phyloP scores from a whole-genome alignment of 192 early-diverging fungal species.

The Oehlia diaphana region DNA sequence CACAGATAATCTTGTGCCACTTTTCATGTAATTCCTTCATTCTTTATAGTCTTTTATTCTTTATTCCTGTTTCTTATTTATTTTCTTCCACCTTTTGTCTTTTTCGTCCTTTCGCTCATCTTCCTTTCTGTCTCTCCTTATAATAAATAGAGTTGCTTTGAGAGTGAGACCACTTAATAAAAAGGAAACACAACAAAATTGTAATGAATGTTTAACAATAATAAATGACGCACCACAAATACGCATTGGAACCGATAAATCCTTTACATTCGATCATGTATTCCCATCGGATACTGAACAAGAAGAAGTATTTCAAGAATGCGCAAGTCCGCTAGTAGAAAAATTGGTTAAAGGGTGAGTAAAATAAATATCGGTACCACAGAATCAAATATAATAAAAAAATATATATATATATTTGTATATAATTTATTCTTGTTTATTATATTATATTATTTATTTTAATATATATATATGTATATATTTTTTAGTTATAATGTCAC shows the following conservation, averaged over 20 bases:
- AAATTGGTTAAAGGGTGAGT: constrained; percentile 74
- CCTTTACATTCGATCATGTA: constrained; percentile 72
- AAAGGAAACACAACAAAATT: constrained; percentile 69
- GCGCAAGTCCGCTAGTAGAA: constrained; percentile 59
- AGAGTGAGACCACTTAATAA: constrained; percentile 75
- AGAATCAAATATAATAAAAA: too few species aligned
- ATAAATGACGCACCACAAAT: constrained; percentile 64
- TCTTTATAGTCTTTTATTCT: too few species aligned
- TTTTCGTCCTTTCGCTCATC: neutral
- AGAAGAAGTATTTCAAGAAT: constrained; percentile 55
- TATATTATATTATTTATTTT: neutral
- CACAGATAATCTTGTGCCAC: too few species aligned
- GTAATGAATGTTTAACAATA: constrained; percentile 56
- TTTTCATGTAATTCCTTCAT: too few species aligned
- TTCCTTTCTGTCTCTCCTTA: neutral
- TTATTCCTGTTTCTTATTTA: too few species aligned
- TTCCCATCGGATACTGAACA: constrained; percentile 57
- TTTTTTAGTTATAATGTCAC: constrained; percentile 84
- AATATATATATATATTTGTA: neutral
- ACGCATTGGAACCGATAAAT: constrained; percentile 59
- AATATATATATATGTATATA: too few species aligned
- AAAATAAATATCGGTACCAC: too few species aligned
- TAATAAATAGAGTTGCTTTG: constrained; percentile 57
- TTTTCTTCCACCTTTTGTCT: too few species aligned
- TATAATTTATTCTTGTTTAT: neutral